These are phyloP conservation scores for Simplicillium sp. DNA, from an alignment of 2,329 filamentous ascomycete species.

Conservation along the genomic window DNA sequence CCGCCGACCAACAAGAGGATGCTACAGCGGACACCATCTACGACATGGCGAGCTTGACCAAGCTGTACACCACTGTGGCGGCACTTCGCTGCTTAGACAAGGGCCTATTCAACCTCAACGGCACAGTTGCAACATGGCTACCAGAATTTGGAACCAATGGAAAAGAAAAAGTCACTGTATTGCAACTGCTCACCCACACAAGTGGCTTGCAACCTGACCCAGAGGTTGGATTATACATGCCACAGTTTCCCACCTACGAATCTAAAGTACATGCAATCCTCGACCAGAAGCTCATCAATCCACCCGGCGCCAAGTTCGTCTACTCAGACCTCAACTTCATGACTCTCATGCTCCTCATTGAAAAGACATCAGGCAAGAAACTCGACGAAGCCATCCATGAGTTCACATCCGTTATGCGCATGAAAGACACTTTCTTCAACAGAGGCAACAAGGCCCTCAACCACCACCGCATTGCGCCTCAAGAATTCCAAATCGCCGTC, in stretches of 20 bases:
- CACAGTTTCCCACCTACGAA: conserved; percentile 12
- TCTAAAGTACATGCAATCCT: conserved; percentile 16
- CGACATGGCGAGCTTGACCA: conserved; percentile 27
- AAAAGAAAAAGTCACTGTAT: conserved; percentile 21
- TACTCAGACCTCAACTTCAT: conserved; percentile 26
- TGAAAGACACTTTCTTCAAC: conserved; percentile 22
- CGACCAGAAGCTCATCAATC: conserved; percentile 13
- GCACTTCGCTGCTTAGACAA: conserved; percentile 19
- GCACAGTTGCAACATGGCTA: conserved; percentile 19
- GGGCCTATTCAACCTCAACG: conserved; percentile 13
- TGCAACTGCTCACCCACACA: conserved; percentile 22
- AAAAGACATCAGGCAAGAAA: conserved; percentile 14
- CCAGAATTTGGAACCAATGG: conserved; percentile 20
- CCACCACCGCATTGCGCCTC: conserved; percentile 17
- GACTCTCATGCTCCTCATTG: conserved; percentile 18
- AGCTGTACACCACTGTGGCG: conserved; percentile 24
- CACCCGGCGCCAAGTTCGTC: conserved; percentile 17
- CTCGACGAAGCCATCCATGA: conserved; percentile 17
- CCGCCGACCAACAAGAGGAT: conserved; percentile 13
- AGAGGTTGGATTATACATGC: conserved; percentile 13
- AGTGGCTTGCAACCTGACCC: conserved; percentile 21
- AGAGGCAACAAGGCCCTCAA: conserved; percentile 19
- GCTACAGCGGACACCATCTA: conserved; percentile 24
- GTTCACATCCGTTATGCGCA: conserved; percentile 15
- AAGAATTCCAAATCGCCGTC: conserved; percentile 21